Evolutionary conservation across 2,329 filamentous ascomycete species (phyloP).

Genomic region (Ceratocystis variospora): DNA sequence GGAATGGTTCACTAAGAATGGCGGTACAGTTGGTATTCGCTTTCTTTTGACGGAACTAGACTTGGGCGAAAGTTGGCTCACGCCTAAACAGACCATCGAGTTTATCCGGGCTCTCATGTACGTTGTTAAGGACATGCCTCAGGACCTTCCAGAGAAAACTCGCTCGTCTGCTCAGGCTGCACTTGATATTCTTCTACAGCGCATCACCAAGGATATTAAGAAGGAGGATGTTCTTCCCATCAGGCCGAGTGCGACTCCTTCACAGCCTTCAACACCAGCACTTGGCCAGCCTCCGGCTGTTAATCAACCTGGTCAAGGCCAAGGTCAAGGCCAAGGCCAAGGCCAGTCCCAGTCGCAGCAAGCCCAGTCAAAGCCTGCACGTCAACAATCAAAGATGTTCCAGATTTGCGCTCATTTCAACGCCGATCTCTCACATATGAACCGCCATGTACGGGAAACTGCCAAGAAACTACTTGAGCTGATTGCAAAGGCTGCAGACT

Average conservation of each 20-base stretch:
- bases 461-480: constrained; percentile 69
- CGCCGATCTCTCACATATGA: constrained; percentile 86
- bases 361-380: constrained; percentile 42
- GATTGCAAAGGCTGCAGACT: constrained; percentile 62
- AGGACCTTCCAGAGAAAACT: constrained; percentile 83
- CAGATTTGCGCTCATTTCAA: constrained; percentile 76
- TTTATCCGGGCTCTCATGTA: constrained; percentile 87
- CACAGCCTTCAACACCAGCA: constrained; percentile 22
- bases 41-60: constrained; percentile 74
- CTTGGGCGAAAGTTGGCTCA: constrained; percentile 71
- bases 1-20: constrained; percentile 97
- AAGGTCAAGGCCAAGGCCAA: not conserved
- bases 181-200: constrained; percentile 61
- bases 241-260: not conserved
- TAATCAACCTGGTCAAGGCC: constrained; percentile 24
- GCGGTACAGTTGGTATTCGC: constrained; percentile 79
- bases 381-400: constrained; percentile 26
- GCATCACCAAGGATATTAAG: constrained; percentile 63
- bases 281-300: constrained; percentile 27
- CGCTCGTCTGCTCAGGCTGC: constrained; percentile 70
- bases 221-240: constrained; percentile 55
- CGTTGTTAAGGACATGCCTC: constrained; percentile 95
- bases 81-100: constrained; percentile 60
- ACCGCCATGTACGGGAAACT: constrained; percentile 80
- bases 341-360: constrained; percentile 23